These are phyloP conservation scores for Scenedesmus sp. DNA, from an alignment of 163 green algal genomes.

Conservation along the genomic window DNA sequence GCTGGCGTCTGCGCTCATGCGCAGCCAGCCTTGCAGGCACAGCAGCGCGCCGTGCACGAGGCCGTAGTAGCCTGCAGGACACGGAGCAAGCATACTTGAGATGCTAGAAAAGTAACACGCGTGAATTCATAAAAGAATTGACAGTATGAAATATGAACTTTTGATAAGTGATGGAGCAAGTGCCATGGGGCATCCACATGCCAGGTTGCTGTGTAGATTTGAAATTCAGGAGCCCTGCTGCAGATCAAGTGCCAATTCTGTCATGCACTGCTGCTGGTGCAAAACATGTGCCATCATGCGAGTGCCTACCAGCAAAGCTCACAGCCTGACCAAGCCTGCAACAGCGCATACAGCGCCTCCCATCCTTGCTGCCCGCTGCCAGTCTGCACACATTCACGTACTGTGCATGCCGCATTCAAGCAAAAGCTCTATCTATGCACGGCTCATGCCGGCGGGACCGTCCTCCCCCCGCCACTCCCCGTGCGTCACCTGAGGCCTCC, in stretches of 20 bases:
- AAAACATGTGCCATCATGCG: neutral
- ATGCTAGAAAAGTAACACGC: neutral
- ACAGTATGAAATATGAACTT: neutral
- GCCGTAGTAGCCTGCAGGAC: constrained; percentile 41
- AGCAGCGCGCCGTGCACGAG: constrained; percentile 41
- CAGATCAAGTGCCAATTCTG: too few species aligned
- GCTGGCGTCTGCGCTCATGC: constrained; percentile 21
- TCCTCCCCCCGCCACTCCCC: neutral
- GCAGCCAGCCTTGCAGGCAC: constrained; percentile 53
- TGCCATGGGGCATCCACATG: too few species aligned
- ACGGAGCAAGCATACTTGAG: neutral
- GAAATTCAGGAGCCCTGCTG: too few species aligned
- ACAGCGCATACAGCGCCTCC: neutral
- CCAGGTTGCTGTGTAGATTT: too few species aligned
- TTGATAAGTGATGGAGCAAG: too few species aligned
- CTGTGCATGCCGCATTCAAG: neutral
- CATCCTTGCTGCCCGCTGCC: neutral
- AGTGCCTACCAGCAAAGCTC: too few species aligned
- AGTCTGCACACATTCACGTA: neutral
- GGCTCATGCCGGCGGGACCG: neutral
- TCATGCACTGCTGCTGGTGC: neutral
- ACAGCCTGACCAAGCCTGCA: neutral
- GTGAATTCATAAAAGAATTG: neutral
- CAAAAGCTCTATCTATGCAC: neutral
- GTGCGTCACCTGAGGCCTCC: neutral